Conservation (phyloP, 441 rosid species). For the Gossypium lobatum region DNA sequence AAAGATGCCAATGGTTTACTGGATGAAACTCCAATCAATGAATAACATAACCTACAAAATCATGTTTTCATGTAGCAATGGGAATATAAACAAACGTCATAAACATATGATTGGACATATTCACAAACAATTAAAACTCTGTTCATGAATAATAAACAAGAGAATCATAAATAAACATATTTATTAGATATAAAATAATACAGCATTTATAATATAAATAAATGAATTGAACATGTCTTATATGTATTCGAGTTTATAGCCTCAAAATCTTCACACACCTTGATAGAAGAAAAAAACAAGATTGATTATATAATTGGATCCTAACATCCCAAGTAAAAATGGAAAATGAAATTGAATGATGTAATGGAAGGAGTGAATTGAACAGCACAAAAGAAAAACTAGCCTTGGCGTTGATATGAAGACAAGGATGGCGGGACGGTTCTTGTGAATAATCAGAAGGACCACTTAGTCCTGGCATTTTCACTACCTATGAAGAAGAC, state of each 20-base stretch:
- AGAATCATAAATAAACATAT: no score
- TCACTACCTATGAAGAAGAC: not conserved
- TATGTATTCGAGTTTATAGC: no score
- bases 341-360: not conserved
- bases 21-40: not conserved
- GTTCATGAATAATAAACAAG: no score
- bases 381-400: not conserved
- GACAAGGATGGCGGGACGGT: slow-evolving; percentile 75
- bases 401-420: slow-evolving; percentile 72
- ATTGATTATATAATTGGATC: no score
- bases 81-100: not conserved
- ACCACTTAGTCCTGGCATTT: slow-evolving; percentile 72
- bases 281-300: no score
- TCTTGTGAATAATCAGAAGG: slow-evolving; percentile 75
- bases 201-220: no score
- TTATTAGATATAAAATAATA: no score
- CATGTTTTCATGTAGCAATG: not conserved
- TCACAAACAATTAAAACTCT: no score
- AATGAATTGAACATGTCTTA: no score
- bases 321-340: not conserved
- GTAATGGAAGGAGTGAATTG: not conserved
- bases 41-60: not conserved
- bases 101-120: no score
- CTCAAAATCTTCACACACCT: no score
- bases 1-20: not conserved